Evolutionary conservation across 208 protist species (phyloP).

Genomic region (Angomonas deanei): DNA sequence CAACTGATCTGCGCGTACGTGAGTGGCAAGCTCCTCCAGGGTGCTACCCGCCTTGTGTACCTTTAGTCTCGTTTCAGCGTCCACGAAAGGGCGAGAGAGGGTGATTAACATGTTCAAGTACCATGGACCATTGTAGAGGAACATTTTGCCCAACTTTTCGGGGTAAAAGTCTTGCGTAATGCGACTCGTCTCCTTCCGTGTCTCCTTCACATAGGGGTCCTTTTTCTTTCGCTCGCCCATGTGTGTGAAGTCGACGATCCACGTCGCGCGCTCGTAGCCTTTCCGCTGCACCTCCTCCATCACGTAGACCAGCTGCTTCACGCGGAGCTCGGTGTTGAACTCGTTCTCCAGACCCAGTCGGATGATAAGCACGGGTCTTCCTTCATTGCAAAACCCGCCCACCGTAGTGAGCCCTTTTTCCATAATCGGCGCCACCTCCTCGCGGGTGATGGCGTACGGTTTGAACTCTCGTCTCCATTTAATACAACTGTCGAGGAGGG

Average conservation of each 20-base stretch:
- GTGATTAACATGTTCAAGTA: constrained; percentile 24
- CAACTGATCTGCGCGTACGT: constrained; percentile 24
- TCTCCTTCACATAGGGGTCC: constrained; percentile 40
- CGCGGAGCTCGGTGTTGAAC: constrained; percentile 24
- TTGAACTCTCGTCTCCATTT: constrained; percentile 34
- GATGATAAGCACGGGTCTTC: constrained; percentile 34
- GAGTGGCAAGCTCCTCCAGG: constrained; percentile 26
- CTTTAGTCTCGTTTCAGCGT: constrained; percentile 29
- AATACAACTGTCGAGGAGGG: constrained; percentile 29
- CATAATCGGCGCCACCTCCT: constrained; percentile 24
- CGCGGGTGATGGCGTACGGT: constrained; percentile 32
- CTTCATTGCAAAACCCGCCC: constrained; percentile 31
- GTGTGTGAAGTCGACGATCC: constrained; percentile 45
- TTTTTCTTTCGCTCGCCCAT: constrained; percentile 40
- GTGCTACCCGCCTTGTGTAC: constrained; percentile 25
- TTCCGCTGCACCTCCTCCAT: constrained; percentile 40
- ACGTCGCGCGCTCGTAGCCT: constrained; percentile 40
- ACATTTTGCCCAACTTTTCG: constrained; percentile 29
- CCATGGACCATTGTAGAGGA: constrained; percentile 39
- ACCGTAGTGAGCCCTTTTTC: constrained; percentile 17
- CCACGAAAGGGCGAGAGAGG: constrained; percentile 28
- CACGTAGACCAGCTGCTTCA: constrained; percentile 35
- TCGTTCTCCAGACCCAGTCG: constrained; percentile 29
- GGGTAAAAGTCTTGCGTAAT: constrained; percentile 55
- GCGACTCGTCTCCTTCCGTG: constrained; percentile 27